A percentile compares a stretch with the other conserved stretches of the same genome.
phyloP scores from a whole-genome alignment of 1,139 yeast species.

The Suhomyces wounanorum region DNA sequence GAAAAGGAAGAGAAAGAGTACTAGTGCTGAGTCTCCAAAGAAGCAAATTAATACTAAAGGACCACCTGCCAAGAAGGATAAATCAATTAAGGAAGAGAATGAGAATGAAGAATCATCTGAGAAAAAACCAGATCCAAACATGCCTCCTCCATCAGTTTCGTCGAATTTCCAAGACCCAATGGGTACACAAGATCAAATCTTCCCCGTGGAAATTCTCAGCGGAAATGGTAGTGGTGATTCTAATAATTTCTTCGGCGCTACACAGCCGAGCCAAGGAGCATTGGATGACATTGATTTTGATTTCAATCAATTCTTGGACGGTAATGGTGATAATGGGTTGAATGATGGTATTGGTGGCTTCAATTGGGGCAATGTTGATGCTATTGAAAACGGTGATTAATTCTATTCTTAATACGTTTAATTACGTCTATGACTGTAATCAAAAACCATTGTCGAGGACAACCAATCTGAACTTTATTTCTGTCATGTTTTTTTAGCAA shows the following conservation, averaged over 20 bases:
- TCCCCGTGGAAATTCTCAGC: slow-evolving; percentile 40
- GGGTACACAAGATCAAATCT: slow-evolving; percentile 35
- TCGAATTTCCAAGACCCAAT: slow-evolving; percentile 29
- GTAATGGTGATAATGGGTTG: slow-evolving; percentile 37
- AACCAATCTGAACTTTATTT: slow-evolving; percentile 6
- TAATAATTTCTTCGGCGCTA: slow-evolving; percentile 25
- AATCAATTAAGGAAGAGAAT: slow-evolving; percentile 25
- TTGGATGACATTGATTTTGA: slow-evolving; percentile 56
- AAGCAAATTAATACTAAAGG: slow-evolving; percentile 23
- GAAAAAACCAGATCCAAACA: slow-evolving; percentile 21
- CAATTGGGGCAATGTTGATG: slow-evolving; percentile 54
- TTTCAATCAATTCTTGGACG: slow-evolving; percentile 52
- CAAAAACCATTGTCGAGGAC: neutral
- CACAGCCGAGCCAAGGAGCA: slow-evolving; percentile 24
- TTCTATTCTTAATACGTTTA: neutral
- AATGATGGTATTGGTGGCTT: slow-evolving; percentile 46
- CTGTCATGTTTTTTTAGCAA: slow-evolving; percentile 8
- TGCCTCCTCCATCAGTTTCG: slow-evolving; percentile 26
- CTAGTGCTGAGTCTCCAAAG: slow-evolving; percentile 38
- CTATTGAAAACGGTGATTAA: slow-evolving; percentile 38
- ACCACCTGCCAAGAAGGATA: slow-evolving; percentile 20
- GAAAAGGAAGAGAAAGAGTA: slow-evolving; percentile 30
- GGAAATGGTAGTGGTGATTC: slow-evolving; percentile 21
- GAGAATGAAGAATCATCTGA: slow-evolving; percentile 8
- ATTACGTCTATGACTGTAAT: neutral